Percentiles rank a stretch among this genome's conserved stretches.
Conservation (phyloP, 805 yeast genomes). For the Spathaspora hagerdaliae region DNA sequence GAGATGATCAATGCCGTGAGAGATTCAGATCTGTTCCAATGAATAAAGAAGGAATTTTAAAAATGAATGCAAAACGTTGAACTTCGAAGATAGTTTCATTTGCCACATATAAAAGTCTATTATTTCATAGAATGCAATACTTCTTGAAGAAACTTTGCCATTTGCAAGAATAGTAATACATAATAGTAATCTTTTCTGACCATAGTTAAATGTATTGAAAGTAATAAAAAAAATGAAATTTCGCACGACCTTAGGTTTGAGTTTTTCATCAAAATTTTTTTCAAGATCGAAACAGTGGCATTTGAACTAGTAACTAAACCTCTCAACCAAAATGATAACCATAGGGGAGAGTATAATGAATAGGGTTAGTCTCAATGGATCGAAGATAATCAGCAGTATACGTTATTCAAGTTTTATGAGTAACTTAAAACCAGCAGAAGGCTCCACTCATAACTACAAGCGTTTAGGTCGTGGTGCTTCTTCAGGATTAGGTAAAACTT, state of each 20-base stretch:
- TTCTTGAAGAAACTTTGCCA: no score
- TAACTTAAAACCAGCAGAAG: constrained; percentile 52
- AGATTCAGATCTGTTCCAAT: no score
- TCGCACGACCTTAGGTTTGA: neutral
- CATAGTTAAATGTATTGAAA: no score
- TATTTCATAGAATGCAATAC: no score
- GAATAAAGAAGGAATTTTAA: no score
- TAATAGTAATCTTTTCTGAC: no score
- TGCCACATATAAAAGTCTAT: no score
- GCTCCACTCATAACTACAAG: constrained; percentile 57
- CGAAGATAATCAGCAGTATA: neutral
- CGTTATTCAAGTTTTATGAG: constrained; percentile 50
- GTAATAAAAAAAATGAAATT: neutral
- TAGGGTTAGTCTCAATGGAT: neutral
- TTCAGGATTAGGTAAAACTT: constrained; percentile 87
- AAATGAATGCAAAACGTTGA: no score
- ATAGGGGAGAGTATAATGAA: neutral
- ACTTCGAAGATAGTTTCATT: no score
- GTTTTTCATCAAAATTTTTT: neutral
- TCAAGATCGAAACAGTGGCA: neutral
- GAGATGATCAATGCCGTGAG: no score
- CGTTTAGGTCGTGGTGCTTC: constrained; percentile 97
- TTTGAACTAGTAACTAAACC: neutral
- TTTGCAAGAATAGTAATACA: no score
- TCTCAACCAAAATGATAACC: neutral